Evolutionary conservation across 108 stramenopile species (phyloP).

Genomic region (Thalassiosira profunda): DNA sequence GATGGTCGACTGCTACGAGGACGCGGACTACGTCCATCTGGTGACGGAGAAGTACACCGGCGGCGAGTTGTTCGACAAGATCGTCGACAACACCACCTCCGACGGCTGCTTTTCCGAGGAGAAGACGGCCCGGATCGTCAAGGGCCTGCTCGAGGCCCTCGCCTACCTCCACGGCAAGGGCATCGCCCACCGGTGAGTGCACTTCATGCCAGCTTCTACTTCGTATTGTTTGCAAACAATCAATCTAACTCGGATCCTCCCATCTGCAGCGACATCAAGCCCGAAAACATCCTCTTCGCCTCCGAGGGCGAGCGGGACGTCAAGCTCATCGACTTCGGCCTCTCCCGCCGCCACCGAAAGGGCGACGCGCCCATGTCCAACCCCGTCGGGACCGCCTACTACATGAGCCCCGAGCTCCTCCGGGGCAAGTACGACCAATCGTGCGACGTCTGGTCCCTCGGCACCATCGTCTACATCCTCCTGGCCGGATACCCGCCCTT

Average conservation of each 20-base stretch:
- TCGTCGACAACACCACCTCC: conserved; percentile 75
- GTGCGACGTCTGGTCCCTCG: conserved; percentile 91
- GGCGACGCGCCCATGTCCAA: conserved; percentile 60
- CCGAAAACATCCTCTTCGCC: conserved; percentile 84
- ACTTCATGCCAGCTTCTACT: too few relatives aligned
- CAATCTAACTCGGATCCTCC: too few relatives aligned
- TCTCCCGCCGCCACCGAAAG: conserved; percentile 6
- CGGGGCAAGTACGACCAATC: conserved; percentile 72
- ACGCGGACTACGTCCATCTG: conserved; percentile 58
- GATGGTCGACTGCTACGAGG: conserved; percentile 83
- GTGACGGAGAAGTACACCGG: conserved; percentile 80
- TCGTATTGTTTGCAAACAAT: too few relatives aligned
- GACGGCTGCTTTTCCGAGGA: conserved; percentile 80
- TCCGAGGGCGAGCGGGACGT: conserved; percentile 23
- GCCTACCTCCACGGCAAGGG: conserved; percentile 92
- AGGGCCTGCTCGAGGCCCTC: conserved; percentile 66
- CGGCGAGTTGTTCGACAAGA: conserved; percentile 93
- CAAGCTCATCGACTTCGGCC: conserved; percentile 36
- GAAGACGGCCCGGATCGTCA: conserved; percentile 64
- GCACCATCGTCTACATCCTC: conserved; percentile 87
- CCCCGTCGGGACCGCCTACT: conserved; percentile 78
- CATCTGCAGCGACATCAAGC: conserved; percentile 98
- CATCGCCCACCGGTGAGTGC: conserved; percentile 97
- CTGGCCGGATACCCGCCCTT: conserved; percentile 94
- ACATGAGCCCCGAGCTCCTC: conserved; percentile 86